phyloP scores from a whole-genome alignment of 169 alveolate species.

The Theileria equi region DNA sequence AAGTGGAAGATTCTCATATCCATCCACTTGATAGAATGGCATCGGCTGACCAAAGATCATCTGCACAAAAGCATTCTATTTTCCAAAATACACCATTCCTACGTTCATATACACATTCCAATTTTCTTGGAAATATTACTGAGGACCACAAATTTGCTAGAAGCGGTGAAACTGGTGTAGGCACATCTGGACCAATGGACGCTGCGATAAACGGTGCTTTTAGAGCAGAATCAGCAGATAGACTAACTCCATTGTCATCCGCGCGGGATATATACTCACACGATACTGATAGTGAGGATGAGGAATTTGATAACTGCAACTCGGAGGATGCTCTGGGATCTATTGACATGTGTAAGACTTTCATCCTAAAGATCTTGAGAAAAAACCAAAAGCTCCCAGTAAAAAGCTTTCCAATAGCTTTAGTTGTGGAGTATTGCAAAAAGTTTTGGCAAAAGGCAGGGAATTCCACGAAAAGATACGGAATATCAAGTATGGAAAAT shows the following conservation, averaged over 20 bases:
- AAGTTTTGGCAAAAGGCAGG: background rate
- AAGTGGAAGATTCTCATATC: too few relatives aligned
- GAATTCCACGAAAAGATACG: background rate
- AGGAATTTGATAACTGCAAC: background rate
- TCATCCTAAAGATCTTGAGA: slow-evolving; percentile 19
- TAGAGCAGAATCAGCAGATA: background rate
- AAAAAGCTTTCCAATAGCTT: background rate
- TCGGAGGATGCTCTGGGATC: background rate
- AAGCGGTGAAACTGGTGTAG: too few relatives aligned
- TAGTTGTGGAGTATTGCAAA: background rate
- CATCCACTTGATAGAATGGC: too few relatives aligned
- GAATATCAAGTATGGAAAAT: too few relatives aligned
- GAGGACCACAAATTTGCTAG: too few relatives aligned
- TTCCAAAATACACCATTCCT: too few relatives aligned
- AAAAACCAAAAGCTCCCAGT: slow-evolving; percentile 3
- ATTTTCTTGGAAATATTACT: background rate
- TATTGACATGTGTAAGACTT: background rate
- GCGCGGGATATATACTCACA: background rate
- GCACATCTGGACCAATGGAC: slow-evolving; percentile 19
- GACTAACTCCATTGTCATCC: background rate
- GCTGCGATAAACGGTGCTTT: background rate
- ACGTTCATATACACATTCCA: too few relatives aligned
- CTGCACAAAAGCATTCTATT: too few relatives aligned
- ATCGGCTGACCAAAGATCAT: too few relatives aligned
- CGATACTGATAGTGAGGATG: slow-evolving; percentile 20